These are phyloP conservation scores for Termitomyces sp. DNA, from an alignment of 1,284 basidiomycete genomes.

Conservation along the genomic window DNA sequence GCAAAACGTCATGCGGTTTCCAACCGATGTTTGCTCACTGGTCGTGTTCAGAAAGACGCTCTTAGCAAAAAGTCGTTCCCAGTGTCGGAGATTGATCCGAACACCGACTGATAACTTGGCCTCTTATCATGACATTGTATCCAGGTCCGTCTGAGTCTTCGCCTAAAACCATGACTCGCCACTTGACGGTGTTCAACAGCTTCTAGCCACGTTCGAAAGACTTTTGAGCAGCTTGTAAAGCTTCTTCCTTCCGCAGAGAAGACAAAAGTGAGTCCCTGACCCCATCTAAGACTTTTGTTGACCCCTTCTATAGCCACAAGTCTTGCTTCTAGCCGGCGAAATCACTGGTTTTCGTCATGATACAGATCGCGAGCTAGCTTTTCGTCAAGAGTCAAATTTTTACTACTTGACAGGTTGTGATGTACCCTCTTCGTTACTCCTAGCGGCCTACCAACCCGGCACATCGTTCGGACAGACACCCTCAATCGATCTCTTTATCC, in stretches of 20 bases:
- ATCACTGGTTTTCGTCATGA: conserved; percentile 71
- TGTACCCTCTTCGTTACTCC: conserved; percentile 64
- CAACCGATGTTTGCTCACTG: not conserved
- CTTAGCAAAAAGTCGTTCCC: too few species aligned
- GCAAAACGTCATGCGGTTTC: conserved; percentile 46
- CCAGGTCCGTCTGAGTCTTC: conserved; percentile 28
- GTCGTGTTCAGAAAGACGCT: too few species aligned
- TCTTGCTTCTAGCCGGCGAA: conserved; percentile 57
- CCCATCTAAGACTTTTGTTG: not conserved
- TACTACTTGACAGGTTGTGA: conserved; percentile 80
- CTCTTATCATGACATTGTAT: conserved; percentile 19
- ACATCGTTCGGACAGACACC: conserved; percentile 29
- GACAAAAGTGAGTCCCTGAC: conserved; percentile 39
- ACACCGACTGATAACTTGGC: conserved; percentile 6
- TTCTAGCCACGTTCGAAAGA: conserved; percentile 45
- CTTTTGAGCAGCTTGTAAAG: conserved; percentile 43
- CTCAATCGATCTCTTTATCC: conserved; percentile 68
- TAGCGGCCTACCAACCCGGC: conserved; percentile 55
- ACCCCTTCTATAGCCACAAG: conserved; percentile 46
- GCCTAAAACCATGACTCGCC: not conserved
- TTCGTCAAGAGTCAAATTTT: conserved; percentile 82
- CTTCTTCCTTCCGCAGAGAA: conserved; percentile 44
- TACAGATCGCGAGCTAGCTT: conserved; percentile 81
- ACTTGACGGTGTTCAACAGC: conserved; percentile 20
- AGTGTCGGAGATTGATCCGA: conserved; percentile 12